Conservation (phyloP, 2,329 filamentous ascomycete species). For the Aspergillus hortae region DNA sequence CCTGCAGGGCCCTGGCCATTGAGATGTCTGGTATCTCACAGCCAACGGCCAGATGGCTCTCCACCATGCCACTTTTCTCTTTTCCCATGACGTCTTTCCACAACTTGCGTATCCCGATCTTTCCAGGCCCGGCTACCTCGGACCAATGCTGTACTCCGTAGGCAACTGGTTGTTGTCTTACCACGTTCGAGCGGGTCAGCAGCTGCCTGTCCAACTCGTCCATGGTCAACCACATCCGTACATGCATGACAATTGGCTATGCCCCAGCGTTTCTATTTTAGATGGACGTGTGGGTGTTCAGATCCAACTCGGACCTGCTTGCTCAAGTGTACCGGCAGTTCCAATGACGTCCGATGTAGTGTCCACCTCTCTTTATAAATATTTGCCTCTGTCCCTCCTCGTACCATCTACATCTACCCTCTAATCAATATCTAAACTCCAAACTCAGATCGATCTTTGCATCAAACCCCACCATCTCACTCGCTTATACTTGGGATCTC, state of each 20-base stretch:
- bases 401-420: background rate
- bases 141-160: background rate
- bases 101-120: slow-evolving; percentile 6
- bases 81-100: slow-evolving; percentile 18
- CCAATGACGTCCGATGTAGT: slow-evolving; percentile 12
- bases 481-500: slow-evolving; percentile 9
- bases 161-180: slow-evolving; percentile 9
- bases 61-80: slow-evolving; percentile 6
- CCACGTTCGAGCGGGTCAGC: slow-evolving; percentile 8
- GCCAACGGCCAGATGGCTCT: slow-evolving; percentile 6
- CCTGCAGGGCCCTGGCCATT: slow-evolving; percentile 11
- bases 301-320: slow-evolving; percentile 6
- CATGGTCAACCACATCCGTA: slow-evolving; percentile 13
- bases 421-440: too few relatives aligned
- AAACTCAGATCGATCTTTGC: slow-evolving; percentile 3
- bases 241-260: slow-evolving; percentile 12
- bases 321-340: slow-evolving; percentile 6
- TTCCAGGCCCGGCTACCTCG: slow-evolving; percentile 14
- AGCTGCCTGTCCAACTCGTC: slow-evolving; percentile 6
- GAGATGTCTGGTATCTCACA: slow-evolving; percentile 10
- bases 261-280: slow-evolving; percentile 15
- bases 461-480: slow-evolving; percentile 5
- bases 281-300: slow-evolving; percentile 8
- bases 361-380: slow-evolving; percentile 22
- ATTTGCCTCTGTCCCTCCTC: slow-evolving; percentile 3